Conservation (phyloP, 2,329 filamentous ascomycete species). For the Diaporthe aspalathi region DNA sequence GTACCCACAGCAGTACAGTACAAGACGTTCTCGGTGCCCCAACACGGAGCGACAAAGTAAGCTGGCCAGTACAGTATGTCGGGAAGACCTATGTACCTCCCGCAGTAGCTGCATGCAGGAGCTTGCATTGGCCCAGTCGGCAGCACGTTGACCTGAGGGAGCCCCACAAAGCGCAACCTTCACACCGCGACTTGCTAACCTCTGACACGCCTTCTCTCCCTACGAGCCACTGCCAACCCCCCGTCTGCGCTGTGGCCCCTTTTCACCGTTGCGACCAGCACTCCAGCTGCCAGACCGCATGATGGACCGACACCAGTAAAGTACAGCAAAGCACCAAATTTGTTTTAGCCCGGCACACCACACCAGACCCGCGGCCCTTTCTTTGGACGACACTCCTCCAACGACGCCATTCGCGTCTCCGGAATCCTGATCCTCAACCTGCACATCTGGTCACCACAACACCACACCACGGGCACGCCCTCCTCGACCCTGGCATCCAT, state of each 20-base stretch:
- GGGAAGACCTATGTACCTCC: conserved; percentile 23
- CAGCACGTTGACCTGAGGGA: conserved; percentile 27
- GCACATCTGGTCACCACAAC: too few relatives aligned
- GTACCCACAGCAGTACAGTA: conserved; percentile 16
- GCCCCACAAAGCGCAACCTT: conserved; percentile 35
- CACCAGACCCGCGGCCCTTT: conserved; percentile 27
- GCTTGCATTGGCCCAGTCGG: conserved; percentile 29
- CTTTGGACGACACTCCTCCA: conserved; percentile 30
- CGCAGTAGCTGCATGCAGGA: conserved; percentile 28
- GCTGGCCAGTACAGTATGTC: conserved; percentile 6
- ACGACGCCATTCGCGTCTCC: conserved; percentile 24
- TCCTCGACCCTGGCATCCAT: conserved; percentile 10
- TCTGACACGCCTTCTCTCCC: conserved; percentile 31
- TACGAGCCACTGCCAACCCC: conserved; percentile 26
- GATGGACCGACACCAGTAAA: conserved; percentile 30
- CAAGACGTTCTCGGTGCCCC: neutral
- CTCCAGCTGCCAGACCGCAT: conserved; percentile 33
- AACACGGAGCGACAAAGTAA: neutral
- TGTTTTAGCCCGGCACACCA: conserved; percentile 31
- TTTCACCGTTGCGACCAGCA: conserved; percentile 33
- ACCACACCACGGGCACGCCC: neutral
- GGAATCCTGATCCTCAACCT: conserved; percentile 21
- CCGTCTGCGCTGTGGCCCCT: conserved; percentile 36
- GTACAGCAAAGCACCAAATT: conserved; percentile 36
- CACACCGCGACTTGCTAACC: conserved; percentile 35